phyloP scores from a whole-genome alignment of 345 rosid species.

The Gynandropsis gynandra region DNA sequence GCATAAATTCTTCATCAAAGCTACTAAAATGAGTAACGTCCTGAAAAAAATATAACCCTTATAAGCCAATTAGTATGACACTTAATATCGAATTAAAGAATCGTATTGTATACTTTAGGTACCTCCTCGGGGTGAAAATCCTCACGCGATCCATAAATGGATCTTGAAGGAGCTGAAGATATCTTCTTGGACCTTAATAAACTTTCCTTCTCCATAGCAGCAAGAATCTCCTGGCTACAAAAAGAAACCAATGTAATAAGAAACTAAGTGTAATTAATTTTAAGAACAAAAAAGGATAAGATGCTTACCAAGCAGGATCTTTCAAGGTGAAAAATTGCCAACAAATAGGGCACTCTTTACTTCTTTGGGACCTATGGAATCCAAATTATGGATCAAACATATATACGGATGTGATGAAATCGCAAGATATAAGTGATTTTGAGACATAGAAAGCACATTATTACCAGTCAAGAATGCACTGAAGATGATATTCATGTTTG shows the following conservation, averaged over 20 bases:
- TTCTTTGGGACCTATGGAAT: conserved; percentile 75
- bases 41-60: conserved; percentile 23
- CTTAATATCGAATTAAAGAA: background rate
- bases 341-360: conserved; percentile 92
- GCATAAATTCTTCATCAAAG: conserved; percentile 56
- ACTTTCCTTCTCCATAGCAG: conserved; percentile 50
- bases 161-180: conserved; percentile 16
- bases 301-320: conserved; percentile 61
- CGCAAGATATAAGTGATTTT: background rate
- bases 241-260: no score
- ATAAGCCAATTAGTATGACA: background rate
- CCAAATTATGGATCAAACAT: conserved; percentile 17
- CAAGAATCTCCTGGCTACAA: conserved; percentile 63
- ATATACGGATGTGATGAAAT: conserved; percentile 3
- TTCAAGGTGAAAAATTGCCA: conserved; percentile 62
- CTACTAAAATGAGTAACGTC: conserved; percentile 43
- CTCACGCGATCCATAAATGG: conserved; percentile 20
- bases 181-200: conserved; percentile 32
- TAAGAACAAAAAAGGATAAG: background rate
- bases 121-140: conserved; percentile 42
- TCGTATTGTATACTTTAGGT: conserved; percentile 2
- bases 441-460: background rate
- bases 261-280: no score
- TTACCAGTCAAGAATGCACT: conserved; percentile 92
- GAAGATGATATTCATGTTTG: conserved; percentile 93